Evolutionary conservation across 345 rosid species (phyloP), one percentile per base, ranked within the genome.

Genomic region (Sisymbrium altissimum): DNA sequence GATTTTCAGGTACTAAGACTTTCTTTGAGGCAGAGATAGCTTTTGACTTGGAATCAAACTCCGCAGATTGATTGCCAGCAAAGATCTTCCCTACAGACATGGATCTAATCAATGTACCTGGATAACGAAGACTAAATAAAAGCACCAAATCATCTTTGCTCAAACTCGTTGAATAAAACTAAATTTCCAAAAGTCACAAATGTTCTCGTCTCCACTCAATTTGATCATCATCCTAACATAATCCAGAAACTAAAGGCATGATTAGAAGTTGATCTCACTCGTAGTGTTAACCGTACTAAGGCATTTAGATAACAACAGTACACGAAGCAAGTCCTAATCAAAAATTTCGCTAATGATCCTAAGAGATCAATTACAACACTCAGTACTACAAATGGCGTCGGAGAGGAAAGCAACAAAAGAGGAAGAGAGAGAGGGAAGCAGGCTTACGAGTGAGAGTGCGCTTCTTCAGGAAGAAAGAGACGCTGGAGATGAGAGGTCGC

Each of bases 61-160:
- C 72, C 17, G 71, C 56, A 44, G 95, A 81, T 74, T 87, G 82
- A 63, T 78, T 87, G 78, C 81, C 85, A 78, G 87, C 88, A 72
- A 82, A 79, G 73, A 85, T 85, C 92, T 88, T 88, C 87, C 93
- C 98, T 94, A 86, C 84, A 91, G 13, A 64, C 27, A 71, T 64
- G 78, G 74, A 78, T 66, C 50, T 64, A 78, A 66, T 78, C 81
- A 78, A 64, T 52, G 8, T 21, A 44, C 62, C 61, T 43, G 6
- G 23, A 12, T 9, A 23, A 67, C 6, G 10, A 58, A 48, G 3
- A n/a, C n/a, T n/a, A n/a, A n/a, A n/a, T n/a, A n/a, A n/a, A n/a
- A n/a, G n/a, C n/a, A n/a, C n/a, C n/a, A n/a, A n/a, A n/a, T n/a
- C n/a, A n/a, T n/a, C n/a, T n/a, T n/a, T n/a, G n/a, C n/a, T n/a